Conservation (phyloP, 148 eudicot genomes). For the Hydrangea macrophylla region DNA sequence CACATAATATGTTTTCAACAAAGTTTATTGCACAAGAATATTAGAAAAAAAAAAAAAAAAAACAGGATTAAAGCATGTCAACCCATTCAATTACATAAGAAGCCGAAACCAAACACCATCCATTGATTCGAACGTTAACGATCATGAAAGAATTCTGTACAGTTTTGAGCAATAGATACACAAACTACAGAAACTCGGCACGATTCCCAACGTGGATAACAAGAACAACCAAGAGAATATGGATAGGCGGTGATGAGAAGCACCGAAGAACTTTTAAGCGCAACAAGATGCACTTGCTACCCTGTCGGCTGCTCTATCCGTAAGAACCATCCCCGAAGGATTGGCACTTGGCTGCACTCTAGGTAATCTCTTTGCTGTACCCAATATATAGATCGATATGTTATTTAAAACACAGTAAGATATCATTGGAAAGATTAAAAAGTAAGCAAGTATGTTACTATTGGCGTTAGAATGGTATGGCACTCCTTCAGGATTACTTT, state of each 20-base stretch:
- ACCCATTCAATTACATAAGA: neutral
- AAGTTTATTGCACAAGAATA: neutral
- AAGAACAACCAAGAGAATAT: neutral
- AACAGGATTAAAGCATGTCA: neutral
- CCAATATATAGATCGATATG: conserved; percentile 1
- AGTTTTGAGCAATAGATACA: conserved; percentile 1
- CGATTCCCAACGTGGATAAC: neutral
- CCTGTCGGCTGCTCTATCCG: conserved; percentile 29
- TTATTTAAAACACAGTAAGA: too few species aligned
- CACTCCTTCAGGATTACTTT: too few species aligned
- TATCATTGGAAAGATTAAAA: neutral
- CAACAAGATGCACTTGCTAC: conserved; percentile 29
- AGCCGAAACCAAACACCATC: conserved; percentile 6
- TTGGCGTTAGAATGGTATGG: neutral
- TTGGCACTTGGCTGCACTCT: conserved; percentile 33
- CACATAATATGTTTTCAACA: neutral
- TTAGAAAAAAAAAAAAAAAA: too few species aligned
- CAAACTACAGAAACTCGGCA: neutral
- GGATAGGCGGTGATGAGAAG: neutral
- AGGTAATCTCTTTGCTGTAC: conserved; percentile 44
- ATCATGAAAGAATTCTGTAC: conserved; percentile 6
- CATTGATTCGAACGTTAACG: neutral
- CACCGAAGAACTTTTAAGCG: conserved; percentile 12
- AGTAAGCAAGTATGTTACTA: neutral
- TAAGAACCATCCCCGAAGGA: conserved; percentile 47